Evolutionary conservation across 2,329 filamentous ascomycete species (phyloP), one percentile per base, ranked within the genome.

Genomic region (Ceratocystis cacaofunesta): DNA sequence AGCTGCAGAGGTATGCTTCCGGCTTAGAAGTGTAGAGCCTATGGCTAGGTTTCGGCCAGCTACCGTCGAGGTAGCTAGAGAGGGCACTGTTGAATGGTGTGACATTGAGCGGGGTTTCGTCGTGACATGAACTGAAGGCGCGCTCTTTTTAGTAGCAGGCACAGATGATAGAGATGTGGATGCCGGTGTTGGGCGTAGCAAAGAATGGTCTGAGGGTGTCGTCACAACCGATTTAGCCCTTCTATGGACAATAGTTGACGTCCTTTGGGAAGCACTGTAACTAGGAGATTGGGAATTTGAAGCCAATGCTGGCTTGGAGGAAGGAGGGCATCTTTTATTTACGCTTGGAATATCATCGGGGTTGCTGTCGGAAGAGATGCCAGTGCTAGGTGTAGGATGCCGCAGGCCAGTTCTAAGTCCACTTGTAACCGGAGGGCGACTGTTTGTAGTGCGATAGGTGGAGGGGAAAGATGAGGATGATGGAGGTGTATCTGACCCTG

Each of bases 261-360:
- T 52, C 2, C 48, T 48, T 52, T 67, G 58, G 7, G 61, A 7
- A 22, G 30, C 19, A 15, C 22, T 3, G 22, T 17, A 30, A 6
- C 15, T 30, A n/a, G 52, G 10, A 46, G 19, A 3, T 19, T 19
- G 28, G 1, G 61, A 2, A 41, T 19, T 25, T 17, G n/a, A 19
- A n/a, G 63, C 17, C 19, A 55, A 15, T 8, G 12, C 17, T 15
- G 69, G 64, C 41, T 60, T 41, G 5, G 72, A 73, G 15, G 72
- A 72, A 3, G 75, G 74, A 19, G 74, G 74, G 67, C 75, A 74
- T 44, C 72, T 72, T 25, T 41, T 48, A 22, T 1, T 25, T 15
- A 22, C 61, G 55, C 41, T 32, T 43, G 32, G n/a, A 46, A 44
- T 28, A 5, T 46, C 60, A 46, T 62, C 10, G 19, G 25, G 25